Conservation (phyloP, 2,329 filamentous ascomycete species). For the Ascochyta viciae-villosae region DNA sequence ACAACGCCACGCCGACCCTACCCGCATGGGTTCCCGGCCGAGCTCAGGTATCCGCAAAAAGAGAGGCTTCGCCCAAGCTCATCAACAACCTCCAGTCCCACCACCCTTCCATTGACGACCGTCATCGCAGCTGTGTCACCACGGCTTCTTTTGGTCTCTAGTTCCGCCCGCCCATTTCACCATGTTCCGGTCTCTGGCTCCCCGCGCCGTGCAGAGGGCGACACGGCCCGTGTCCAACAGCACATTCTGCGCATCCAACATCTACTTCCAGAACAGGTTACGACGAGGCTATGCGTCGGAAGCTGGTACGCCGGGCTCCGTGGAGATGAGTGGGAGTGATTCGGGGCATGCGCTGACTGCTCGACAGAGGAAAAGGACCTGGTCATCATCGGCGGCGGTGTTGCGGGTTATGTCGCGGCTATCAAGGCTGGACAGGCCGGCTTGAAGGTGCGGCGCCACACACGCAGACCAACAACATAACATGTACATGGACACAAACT, state of each 20-base stretch:
- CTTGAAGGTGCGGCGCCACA: conserved; percentile 72
- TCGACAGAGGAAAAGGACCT: conserved; percentile 87
- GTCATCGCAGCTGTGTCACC: conserved; percentile 38
- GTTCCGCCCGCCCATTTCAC: conserved; percentile 34
- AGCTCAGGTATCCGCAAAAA: conserved; percentile 13
- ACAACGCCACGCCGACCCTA: conserved; percentile 31
- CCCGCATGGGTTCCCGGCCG: conserved; percentile 31
- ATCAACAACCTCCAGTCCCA: conserved; percentile 46
- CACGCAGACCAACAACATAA: background rate
- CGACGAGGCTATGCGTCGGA: conserved; percentile 65
- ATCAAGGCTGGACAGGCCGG: conserved; percentile 99
- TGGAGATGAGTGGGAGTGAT: conserved; percentile 14
- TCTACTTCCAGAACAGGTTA: conserved; percentile 59
- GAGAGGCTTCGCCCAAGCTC: conserved; percentile 29
- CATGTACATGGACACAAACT: conserved; percentile 5
- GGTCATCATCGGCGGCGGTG: conserved; percentile 96
- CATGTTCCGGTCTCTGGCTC: conserved; percentile 62
- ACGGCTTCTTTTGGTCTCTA: conserved; percentile 39
- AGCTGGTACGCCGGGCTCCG: conserved; percentile 51
- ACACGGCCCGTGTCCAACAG: conserved; percentile 45
- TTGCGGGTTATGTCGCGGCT: conserved; percentile 97
- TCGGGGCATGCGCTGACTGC: conserved; percentile 43
- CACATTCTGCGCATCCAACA: conserved; percentile 50
- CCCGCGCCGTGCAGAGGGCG: conserved; percentile 57
- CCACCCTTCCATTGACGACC: conserved; percentile 49